Evolutionary conservation across 2,329 filamentous ascomycete genomes (phyloP).

Genomic region (Salinomyces thailandicus): DNA sequence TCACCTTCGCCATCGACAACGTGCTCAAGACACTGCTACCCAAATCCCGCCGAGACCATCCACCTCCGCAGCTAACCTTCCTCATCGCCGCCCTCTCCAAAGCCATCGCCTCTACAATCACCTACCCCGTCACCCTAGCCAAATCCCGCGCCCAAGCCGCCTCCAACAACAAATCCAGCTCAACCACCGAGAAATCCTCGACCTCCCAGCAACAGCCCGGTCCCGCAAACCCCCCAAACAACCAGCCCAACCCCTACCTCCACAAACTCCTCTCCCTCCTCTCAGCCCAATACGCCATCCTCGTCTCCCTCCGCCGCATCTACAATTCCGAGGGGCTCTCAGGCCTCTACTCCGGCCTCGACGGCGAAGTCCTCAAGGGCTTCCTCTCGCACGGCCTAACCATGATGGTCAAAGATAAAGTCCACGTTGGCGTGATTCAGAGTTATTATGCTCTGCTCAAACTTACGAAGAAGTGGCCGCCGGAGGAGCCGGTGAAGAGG

Average conservation of each 20-base stretch:
- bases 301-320: slow-evolving; percentile 22
- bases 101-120: slow-evolving; percentile 61
- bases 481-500: slow-evolving; percentile 29
- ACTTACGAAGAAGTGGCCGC: slow-evolving; percentile 32
- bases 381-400: slow-evolving; percentile 81
- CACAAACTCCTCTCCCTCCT: slow-evolving; percentile 12
- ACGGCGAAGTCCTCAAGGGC: slow-evolving; percentile 66
- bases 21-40: slow-evolving; percentile 54
- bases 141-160: slow-evolving; percentile 66
- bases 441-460: slow-evolving; percentile 58
- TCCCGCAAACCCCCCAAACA: slow-evolving; percentile 1
- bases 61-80: slow-evolving; percentile 48
- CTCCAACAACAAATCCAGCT: slow-evolving; percentile 15
- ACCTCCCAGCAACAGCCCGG: slow-evolving; percentile 2
- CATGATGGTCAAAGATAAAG: slow-evolving; percentile 72
- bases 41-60: slow-evolving; percentile 41
- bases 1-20: slow-evolving; percentile 78
- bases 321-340: slow-evolving; percentile 48
- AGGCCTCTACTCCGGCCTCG: slow-evolving; percentile 66
- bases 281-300: slow-evolving; percentile 21
- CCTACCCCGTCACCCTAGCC: slow-evolving; percentile 79
- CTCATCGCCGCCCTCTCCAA: slow-evolving; percentile 68
- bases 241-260: slow-evolving; percentile 1
- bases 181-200: slow-evolving; percentile 15
- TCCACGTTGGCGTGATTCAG: slow-evolving; percentile 62